phyloP scores from a whole-genome alignment of 1,284 basidiomycete species.

The Pisolithus thermaeus region DNA sequence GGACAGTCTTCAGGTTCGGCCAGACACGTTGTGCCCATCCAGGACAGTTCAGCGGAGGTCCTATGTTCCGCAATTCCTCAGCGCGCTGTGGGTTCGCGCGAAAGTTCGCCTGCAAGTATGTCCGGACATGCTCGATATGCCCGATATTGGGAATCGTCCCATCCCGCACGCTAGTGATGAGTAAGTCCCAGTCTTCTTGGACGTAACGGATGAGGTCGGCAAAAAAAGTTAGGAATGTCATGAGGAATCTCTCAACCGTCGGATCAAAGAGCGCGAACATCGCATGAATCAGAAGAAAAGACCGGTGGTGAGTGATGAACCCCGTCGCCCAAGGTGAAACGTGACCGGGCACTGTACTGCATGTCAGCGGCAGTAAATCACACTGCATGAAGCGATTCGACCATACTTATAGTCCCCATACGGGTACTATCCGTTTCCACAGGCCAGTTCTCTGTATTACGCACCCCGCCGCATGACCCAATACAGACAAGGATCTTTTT shows the following conservation, averaged over 20 bases:
- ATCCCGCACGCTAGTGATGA: slow-evolving; percentile 12
- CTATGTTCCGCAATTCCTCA: slow-evolving; percentile 10
- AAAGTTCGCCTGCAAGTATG: slow-evolving; percentile 8
- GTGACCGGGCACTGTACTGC: slow-evolving; percentile 8
- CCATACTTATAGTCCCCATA: slow-evolving; percentile 6
- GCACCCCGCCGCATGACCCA: slow-evolving; percentile 1
- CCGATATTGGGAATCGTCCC: slow-evolving; percentile 16
- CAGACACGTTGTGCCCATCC: slow-evolving; percentile 13
- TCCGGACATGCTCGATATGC: slow-evolving; percentile 8
- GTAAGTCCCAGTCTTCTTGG: slow-evolving; percentile 16
- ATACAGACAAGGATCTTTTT: slow-evolving; percentile 10
- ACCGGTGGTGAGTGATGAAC: slow-evolving; percentile 10
- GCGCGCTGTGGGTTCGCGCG: slow-evolving; percentile 11
- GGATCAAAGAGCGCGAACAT: slow-evolving; percentile 13
- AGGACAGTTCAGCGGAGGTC: slow-evolving; percentile 7
- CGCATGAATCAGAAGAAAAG: slow-evolving; percentile 20
- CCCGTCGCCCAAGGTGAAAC: slow-evolving; percentile 16
- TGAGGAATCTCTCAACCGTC: slow-evolving; percentile 3
- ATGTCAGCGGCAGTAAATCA: not conserved
- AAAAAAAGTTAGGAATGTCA: slow-evolving; percentile 5
- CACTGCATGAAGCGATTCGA: not conserved
- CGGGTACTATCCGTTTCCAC: slow-evolving; percentile 10
- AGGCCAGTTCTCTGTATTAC: slow-evolving; percentile 6
- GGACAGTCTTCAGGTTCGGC: slow-evolving; percentile 1
- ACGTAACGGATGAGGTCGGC: slow-evolving; percentile 13